Percentiles rank a stretch among this genome's conserved stretches.
Conservation (phyloP, 192 early-diverging fungal species). For the Pilobolus umbonatus region DNA sequence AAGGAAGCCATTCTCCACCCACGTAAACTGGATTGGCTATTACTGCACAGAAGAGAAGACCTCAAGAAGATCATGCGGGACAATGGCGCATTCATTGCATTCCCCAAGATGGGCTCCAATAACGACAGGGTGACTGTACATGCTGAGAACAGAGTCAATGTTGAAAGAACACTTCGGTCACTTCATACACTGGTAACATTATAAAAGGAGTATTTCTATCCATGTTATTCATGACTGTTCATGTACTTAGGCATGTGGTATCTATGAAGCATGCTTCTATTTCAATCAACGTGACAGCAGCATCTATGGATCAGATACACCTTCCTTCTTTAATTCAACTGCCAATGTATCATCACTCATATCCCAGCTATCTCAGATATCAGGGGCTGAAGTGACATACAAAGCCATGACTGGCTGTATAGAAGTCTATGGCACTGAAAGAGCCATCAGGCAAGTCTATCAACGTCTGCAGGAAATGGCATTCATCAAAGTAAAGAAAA, state of each 20-base stretch:
- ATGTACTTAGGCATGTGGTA: slow-evolving; percentile 26
- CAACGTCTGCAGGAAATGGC: slow-evolving; percentile 48
- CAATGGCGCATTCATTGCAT: slow-evolving; percentile 59
- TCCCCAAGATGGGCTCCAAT: slow-evolving; percentile 57
- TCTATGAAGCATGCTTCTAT: slow-evolving; percentile 27
- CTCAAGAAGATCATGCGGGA: slow-evolving; percentile 68
- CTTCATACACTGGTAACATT: slow-evolving; percentile 62
- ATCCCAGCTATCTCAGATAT: slow-evolving; percentile 47
- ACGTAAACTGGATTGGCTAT: slow-evolving; percentile 79
- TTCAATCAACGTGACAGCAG: slow-evolving; percentile 25
- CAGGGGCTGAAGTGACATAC: slow-evolving; percentile 61
- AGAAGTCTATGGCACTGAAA: slow-evolving; percentile 64
- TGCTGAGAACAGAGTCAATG: slow-evolving; percentile 63
- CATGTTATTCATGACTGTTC: background rate
- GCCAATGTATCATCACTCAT: slow-evolving; percentile 28
- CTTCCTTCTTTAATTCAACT: slow-evolving; percentile 28
- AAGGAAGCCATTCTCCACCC: slow-evolving; percentile 41
- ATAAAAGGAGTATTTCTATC: background rate
- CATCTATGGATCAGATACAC: slow-evolving; percentile 21
- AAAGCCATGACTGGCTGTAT: slow-evolving; percentile 49
- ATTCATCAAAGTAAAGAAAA: slow-evolving; percentile 45
- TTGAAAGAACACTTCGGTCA: slow-evolving; percentile 64
- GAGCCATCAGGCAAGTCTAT: slow-evolving; percentile 58
- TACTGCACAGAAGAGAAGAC: slow-evolving; percentile 55
- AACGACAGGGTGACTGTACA: slow-evolving; percentile 49